Evolutionary conservation across 192 early-diverging fungal species (phyloP).

Genomic region (Mortierella claussenii): DNA sequence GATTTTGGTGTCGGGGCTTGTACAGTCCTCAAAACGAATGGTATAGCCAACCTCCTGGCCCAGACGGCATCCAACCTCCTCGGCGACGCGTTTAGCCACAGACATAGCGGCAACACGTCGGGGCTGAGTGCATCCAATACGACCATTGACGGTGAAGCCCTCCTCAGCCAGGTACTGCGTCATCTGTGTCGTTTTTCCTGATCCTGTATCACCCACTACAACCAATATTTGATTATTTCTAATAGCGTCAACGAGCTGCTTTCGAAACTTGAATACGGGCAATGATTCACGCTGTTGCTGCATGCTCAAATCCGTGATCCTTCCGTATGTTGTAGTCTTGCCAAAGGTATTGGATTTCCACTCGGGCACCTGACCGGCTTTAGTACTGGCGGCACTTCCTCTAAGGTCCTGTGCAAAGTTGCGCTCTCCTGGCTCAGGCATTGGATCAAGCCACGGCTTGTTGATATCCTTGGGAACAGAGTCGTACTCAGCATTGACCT

Average conservation of each 20-base stretch:
- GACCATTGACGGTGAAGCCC: constrained; percentile 86
- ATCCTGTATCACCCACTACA: constrained; percentile 96
- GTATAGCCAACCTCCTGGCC: constrained; percentile 98
- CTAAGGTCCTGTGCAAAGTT: constrained; percentile 95
- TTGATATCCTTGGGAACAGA: constrained; percentile 89
- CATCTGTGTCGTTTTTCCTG: constrained; percentile 99
- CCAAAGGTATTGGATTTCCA: constrained; percentile 89
- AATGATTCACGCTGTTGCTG: constrained; percentile 88
- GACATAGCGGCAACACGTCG: constrained; percentile 99
- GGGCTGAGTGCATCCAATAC: constrained; percentile 98
- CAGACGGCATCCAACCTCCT: constrained; percentile 93
- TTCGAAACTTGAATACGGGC: constrained; percentile 87
- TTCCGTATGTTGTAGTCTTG: constrained; percentile 92
- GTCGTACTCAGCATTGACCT: constrained; percentile 79
- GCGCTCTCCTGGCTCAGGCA: constrained; percentile 89
- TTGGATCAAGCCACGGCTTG: constrained; percentile 92
- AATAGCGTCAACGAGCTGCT: constrained; percentile 84
- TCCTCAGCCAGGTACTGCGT: constrained; percentile 98
- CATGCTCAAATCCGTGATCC: constrained; percentile 84
- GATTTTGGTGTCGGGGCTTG: constrained; percentile 85
- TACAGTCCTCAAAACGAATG: constrained; percentile 99
- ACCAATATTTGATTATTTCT: constrained; percentile 79
- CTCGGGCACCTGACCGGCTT: constrained; percentile 82
- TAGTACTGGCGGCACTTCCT: constrained; percentile 69
- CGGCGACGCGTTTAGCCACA: constrained; percentile 96